A percentile compares a stretch with the other conserved stretches of the same genome.
phyloP scores from a whole-genome alignment of 176 grass and related monocot species.

The Oryza coarctata region DNA sequence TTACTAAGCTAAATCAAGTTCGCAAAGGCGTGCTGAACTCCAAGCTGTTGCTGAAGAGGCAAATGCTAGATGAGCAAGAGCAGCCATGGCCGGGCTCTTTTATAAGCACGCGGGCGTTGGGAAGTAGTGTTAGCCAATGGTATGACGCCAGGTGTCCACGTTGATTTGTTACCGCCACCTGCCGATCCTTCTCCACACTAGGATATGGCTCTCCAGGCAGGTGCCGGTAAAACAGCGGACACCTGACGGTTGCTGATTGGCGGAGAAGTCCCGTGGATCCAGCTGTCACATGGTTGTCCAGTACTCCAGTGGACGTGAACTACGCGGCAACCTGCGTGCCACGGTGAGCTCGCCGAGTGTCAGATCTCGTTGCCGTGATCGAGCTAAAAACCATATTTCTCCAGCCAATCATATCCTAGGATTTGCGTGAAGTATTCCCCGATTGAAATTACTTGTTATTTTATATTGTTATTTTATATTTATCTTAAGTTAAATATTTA shows the following conservation, averaged over 20 bases:
- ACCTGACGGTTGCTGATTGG: conserved; percentile 33
- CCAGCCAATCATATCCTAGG: conserved; percentile 1
- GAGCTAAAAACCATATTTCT: not conserved
- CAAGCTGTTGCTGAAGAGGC: not conserved
- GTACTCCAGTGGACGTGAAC: not conserved
- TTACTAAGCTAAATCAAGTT: not conserved
- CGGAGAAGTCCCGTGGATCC: not conserved
- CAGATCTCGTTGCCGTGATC: not conserved
- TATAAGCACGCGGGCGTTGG: conserved; percentile 37
- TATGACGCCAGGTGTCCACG: conserved; percentile 1
- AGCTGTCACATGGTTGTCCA: conserved; percentile 21
- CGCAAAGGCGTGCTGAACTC: conserved; percentile 5
- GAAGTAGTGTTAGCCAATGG: conserved; percentile 22
- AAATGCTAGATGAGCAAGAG: conserved; percentile 26
- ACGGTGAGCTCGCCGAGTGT: not conserved
- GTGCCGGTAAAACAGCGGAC: conserved; percentile 36
- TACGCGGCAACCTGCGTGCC: conserved; percentile 22
- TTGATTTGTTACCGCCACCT: conserved; percentile 15
- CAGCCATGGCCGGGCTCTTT: conserved; percentile 35
- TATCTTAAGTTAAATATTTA: too few species aligned
- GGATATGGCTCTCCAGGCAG: conserved; percentile 21
- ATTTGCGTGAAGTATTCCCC: not conserved
- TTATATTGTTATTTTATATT: too few species aligned
- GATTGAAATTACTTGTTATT: too few species aligned
- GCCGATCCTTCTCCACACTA: not conserved